Base-by-base conservation (phyloP, 2,329 filamentous ascomycete species). In the Xylaria hypoxylon region DNA sequence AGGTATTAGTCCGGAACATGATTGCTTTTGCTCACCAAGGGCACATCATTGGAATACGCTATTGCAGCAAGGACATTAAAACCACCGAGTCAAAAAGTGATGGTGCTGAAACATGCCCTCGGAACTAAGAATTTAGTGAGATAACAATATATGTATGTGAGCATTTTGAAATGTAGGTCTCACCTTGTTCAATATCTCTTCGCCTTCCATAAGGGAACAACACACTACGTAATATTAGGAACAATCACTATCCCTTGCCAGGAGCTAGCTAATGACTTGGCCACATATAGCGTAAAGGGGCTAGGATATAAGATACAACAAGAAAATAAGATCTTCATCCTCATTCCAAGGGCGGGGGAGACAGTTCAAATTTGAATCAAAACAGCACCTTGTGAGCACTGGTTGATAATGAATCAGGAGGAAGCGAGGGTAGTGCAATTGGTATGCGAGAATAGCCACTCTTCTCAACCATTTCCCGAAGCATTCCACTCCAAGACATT, bases 1-100 rank as follows among this genome's bases (percentile, higher is more conserved):
- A 70, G 68, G 68, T 70, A 72, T 71, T 65, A 68, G 71, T 70
- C 69, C 70, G 68, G 68, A 73, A 73, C 72, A 72, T 74, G 67
- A 61, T 74, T 73, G 68, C 70, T 69, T 69, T 65, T 55, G 33
- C 11, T 55, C 22, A 42, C 15, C 22, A 15, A 42, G 35, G 52
- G 35, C 11, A 22, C 24, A 53, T 17, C 15, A 42, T 62, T 70
- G 40, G 17, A 57, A 47, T 60, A 59, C 62, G 59, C 65, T 70
- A 70, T 64, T 60, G 64, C 63, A 68, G 59, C 65, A 69, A 69
- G 63, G 67, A 67, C 60, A 70, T 73, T 67, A 67, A 71, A 71
- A 59, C 59, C 59, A 59, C 65, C 70, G 64, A 71, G 70, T 67
- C 68, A 68, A 63, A 52, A 61, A 40, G 24, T 64, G 19, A 60